A percentile compares a stretch with the other conserved stretches of the same genome.
These are phyloP conservation scores for Paecilomyces niveus DNA, from an alignment of 2,329 filamentous ascomycete species.

Conservation along the genomic window DNA sequence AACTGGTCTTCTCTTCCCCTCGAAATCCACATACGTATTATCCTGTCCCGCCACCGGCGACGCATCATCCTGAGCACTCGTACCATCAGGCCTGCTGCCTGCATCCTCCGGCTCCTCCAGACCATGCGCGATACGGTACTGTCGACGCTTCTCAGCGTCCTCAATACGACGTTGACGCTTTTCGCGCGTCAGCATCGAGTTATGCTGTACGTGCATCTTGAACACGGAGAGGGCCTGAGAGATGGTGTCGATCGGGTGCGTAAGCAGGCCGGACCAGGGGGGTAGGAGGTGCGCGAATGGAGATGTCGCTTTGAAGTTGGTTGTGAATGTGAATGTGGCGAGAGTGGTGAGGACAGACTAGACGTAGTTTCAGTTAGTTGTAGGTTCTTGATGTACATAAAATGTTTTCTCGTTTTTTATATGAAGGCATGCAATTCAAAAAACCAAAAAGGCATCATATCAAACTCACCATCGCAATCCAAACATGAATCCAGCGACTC, in stretches of 20 bases:
- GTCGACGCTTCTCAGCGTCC: constrained; percentile 78
- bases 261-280: constrained; percentile 58
- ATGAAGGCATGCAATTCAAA: not conserved
- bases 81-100: constrained; percentile 28
- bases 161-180: constrained; percentile 67
- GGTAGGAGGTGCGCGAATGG: constrained; percentile 76
- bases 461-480: constrained; percentile 68
- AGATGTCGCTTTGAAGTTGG: constrained; percentile 72
- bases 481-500: constrained; percentile 67
- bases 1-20: constrained; percentile 45
- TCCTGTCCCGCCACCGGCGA: constrained; percentile 25
- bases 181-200: constrained; percentile 61
- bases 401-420: too few species aligned
- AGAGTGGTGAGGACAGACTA: constrained; percentile 63
- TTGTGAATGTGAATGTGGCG: constrained; percentile 64
- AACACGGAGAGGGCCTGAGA: constrained; percentile 64
- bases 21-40: constrained; percentile 25
- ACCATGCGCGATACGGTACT: constrained; percentile 81
- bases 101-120: constrained; percentile 49
- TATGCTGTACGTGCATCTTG: constrained; percentile 66
- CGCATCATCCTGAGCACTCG: constrained; percentile 28
- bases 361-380: not conserved
- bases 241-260: constrained; percentile 62
- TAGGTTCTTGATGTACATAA: not conserved
- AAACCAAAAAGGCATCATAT: constrained; percentile 5